phyloP scores from a whole-genome alignment of 441 rosid species.

The Jatropha multifida region DNA sequence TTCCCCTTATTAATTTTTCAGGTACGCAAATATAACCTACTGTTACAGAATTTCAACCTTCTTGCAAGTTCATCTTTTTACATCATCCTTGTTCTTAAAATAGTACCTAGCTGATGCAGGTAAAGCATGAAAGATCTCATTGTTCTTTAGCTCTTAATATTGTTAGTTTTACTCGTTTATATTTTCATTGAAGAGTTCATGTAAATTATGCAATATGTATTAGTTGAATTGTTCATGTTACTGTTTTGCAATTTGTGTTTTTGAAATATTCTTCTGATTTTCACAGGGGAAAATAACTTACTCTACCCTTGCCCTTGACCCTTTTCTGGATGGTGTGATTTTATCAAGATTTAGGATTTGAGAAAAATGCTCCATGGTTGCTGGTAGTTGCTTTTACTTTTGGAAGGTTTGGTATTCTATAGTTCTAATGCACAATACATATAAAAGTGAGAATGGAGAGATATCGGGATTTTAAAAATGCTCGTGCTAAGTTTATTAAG shows the following conservation, averaged over 20 bases:
- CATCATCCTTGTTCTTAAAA: not conserved
- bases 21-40: not conserved
- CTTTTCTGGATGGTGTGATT: not conserved
- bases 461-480: too few species aligned
- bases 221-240: not conserved
- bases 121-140: not conserved
- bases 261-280: not conserved
- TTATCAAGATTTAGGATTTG: not conserved
- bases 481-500: too few species aligned
- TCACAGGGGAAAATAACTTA: not conserved
- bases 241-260: not conserved
- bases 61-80: not conserved
- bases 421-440: too few species aligned
- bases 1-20: constrained; percentile 31
- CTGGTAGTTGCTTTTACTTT: too few species aligned
- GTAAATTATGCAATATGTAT: not conserved
- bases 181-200: not conserved
- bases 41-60: not conserved
- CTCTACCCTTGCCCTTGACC: not conserved
- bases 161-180: not conserved
- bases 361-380: not conserved
- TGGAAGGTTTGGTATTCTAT: too few species aligned
- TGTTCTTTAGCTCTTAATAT: not conserved
- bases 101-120: not conserved
- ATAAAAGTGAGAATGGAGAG: too few species aligned